Evolutionary conservation across 768 basidiomycete genomes (phyloP).

Genomic region (Gloeophyllum trabeum): DNA sequence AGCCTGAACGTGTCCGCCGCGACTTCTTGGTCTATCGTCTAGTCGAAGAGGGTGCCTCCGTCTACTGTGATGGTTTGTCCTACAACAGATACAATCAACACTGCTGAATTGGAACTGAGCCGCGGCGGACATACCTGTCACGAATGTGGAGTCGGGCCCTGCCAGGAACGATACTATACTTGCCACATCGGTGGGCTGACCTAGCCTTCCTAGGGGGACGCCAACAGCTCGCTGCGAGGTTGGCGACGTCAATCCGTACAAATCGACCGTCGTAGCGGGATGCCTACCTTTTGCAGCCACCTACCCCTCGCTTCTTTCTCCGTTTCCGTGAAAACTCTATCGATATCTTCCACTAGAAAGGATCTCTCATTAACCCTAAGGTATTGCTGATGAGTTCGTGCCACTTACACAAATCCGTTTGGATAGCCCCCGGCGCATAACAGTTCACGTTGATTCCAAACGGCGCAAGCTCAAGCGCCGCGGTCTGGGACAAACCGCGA

Average conservation of each 20-base stretch:
- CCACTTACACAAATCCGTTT: slow-evolving; percentile 5
- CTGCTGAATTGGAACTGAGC: background rate
- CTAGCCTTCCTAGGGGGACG: background rate
- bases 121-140: slow-evolving; percentile 8
- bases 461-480: background rate
- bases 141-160: slow-evolving; percentile 1
- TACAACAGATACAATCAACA: background rate
- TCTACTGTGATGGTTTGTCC: background rate
- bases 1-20: no score
- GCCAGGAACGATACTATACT: slow-evolving; percentile 6
- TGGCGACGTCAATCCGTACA: background rate
- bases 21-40: no score
- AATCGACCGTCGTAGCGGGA: background rate
- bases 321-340: background rate
- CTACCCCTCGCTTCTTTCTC: background rate
- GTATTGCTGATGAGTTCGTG: no score
- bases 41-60: background rate
- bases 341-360: background rate
- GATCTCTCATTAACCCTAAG: background rate
- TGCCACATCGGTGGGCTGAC: slow-evolving; percentile 4
- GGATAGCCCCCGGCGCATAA: slow-evolving; percentile 3
- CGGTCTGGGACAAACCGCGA: background rate
- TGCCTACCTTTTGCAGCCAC: background rate
- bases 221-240: background rate
- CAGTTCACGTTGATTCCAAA: slow-evolving; percentile 1